These are phyloP conservation scores for Fraxinus americana DNA, from an alignment of 257 asterid genomes.

Conservation along the genomic window DNA sequence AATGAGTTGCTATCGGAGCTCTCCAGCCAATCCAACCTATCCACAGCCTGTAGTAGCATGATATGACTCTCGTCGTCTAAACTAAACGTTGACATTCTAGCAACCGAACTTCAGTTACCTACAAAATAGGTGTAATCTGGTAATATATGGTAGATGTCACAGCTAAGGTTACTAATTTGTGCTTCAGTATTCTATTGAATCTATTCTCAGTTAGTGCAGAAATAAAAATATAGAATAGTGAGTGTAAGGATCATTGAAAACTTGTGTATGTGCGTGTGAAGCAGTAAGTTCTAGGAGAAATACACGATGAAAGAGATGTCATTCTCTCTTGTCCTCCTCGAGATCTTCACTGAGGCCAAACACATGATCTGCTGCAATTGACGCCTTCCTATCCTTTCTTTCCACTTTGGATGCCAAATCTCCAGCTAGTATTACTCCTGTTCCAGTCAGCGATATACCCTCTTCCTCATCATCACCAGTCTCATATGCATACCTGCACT, in stretches of 20 bases:
- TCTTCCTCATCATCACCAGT: conserved; percentile 90
- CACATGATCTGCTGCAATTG: conserved; percentile 68
- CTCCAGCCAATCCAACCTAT: background rate
- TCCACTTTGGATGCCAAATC: conserved; percentile 64
- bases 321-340: conserved; percentile 70
- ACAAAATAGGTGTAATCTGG: background rate
- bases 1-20: background rate
- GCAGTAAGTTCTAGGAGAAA: conserved; percentile 2
- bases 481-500: conserved; percentile 83
- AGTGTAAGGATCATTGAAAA: conserved; percentile 11
- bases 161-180: background rate
- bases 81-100: background rate
- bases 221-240: background rate
- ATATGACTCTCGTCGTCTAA: background rate
- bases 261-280: conserved; percentile 27
- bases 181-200: conserved; percentile 5
- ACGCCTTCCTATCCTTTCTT: conserved; percentile 50
- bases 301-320: background rate
- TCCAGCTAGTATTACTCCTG: conserved; percentile 64
- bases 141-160: background rate
- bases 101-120: background rate
- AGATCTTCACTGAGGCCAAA: conserved; percentile 52
- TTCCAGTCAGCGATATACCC: conserved; percentile 70
- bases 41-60: background rate
- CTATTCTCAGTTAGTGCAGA: background rate